Evolutionary conservation across 176 grass and related monocot genomes (phyloP).

Genomic region (Tillandsia fasciculata): DNA sequence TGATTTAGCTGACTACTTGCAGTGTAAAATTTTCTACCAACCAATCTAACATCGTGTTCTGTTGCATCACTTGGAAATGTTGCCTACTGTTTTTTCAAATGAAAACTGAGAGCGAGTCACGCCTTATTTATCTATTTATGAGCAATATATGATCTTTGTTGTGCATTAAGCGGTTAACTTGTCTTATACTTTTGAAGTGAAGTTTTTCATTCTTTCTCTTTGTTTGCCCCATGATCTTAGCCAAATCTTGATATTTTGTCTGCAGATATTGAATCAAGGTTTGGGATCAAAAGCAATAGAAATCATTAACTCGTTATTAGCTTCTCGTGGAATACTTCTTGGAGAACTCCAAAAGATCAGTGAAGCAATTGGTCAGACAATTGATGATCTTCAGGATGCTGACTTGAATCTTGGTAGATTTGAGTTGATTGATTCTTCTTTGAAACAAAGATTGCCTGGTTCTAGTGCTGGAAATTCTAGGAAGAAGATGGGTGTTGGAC

Average conservation of each 20-base stretch:
- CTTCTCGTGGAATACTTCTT: slow-evolving; percentile 63
- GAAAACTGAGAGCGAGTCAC: not conserved
- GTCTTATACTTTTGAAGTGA: not conserved
- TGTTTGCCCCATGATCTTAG: not conserved
- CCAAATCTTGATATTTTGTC: slow-evolving; percentile 21
- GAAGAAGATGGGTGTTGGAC: slow-evolving; percentile 36
- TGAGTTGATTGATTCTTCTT: slow-evolving; percentile 41
- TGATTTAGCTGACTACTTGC: not conserved
- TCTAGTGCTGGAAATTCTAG: slow-evolving; percentile 21
- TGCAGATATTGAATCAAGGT: slow-evolving; percentile 38
- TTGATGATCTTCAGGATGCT: slow-evolving; percentile 48
- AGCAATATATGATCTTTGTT: not conserved
- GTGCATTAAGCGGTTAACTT: not conserved
- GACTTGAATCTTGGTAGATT: slow-evolving; percentile 66
- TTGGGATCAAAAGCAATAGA: slow-evolving; percentile 44
- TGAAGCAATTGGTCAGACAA: slow-evolving; percentile 40
- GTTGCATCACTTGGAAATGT: not conserved
- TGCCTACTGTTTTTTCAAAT: not conserved
- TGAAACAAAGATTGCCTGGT: slow-evolving; percentile 28
- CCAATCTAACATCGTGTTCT: not conserved
- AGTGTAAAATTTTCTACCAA: not conserved
- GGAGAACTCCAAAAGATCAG: slow-evolving; percentile 65
- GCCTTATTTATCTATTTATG: not conserved
- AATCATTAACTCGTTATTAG: slow-evolving; percentile 53
- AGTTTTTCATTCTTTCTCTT: not conserved